These are phyloP conservation scores for Nicotiana noctiflora DNA, from an alignment of 257 asterid species.

Conservation along the genomic window DNA sequence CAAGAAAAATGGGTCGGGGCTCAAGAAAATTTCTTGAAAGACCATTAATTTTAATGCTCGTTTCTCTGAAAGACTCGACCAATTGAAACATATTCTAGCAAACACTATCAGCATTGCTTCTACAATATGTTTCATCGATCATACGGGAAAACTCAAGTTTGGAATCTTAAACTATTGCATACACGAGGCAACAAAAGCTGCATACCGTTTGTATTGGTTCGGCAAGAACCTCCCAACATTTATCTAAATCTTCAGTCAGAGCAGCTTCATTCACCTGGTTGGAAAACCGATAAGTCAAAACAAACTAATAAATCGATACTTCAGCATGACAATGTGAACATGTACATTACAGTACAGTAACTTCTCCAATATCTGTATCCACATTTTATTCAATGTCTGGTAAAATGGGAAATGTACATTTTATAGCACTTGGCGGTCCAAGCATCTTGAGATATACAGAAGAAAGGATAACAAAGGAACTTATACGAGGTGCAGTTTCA, in stretches of 20 bases:
- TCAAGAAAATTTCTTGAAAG: too few species aligned
- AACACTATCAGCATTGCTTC: neutral
- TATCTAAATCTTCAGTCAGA: conserved; percentile 54
- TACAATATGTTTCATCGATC: neutral
- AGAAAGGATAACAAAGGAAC: neutral
- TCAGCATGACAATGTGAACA: neutral
- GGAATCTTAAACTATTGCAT: neutral
- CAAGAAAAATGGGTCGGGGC: neutral
- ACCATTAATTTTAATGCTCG: too few species aligned
- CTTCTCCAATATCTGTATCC: neutral
- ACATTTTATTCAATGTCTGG: neutral
- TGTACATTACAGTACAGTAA: neutral
- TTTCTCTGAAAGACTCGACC: too few species aligned
- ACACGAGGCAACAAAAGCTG: neutral
- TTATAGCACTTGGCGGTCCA: neutral
- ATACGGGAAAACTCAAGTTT: neutral
- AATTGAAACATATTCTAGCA: neutral
- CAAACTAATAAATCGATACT: neutral
- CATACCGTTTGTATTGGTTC: conserved; percentile 96
- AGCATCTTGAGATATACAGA: neutral
- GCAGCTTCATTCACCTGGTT: conserved; percentile 69
- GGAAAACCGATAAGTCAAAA: neutral
- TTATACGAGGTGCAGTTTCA: neutral
- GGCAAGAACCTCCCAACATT: conserved; percentile 91
- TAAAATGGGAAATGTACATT: neutral